These are phyloP conservation scores for Suhomyces bokatorum DNA, from an alignment of 1,139 yeast species.

Conservation along the genomic window DNA sequence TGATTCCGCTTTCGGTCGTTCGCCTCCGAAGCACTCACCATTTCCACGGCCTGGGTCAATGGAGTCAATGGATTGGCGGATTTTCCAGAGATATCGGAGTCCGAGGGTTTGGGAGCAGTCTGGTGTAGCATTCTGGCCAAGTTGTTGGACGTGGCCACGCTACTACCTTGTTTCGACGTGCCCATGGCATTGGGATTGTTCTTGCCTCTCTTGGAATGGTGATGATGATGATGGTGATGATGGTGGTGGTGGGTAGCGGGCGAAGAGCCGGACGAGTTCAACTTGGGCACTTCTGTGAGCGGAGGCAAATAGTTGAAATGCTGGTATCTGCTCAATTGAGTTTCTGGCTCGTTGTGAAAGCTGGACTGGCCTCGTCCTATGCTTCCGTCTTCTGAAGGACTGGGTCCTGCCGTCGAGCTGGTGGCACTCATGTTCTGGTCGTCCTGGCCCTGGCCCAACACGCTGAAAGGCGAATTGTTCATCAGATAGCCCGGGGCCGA, in stretches of 20 bases:
- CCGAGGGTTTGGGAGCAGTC: not conserved
- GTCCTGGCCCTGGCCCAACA: constrained; percentile 3
- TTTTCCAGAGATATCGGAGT: constrained; percentile 1
- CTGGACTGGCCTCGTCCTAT: constrained; percentile 4
- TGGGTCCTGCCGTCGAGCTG: constrained; percentile 9
- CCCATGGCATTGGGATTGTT: constrained; percentile 2
- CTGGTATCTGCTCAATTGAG: constrained; percentile 57
- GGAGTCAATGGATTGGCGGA: constrained; percentile 36
- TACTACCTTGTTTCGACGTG: not conserved
- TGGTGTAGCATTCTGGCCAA: constrained; percentile 4
- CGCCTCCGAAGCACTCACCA: constrained; percentile 41
- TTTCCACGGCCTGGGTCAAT: constrained; percentile 45
- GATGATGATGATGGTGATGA: constrained; percentile 34
- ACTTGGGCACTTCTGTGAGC: constrained; percentile 66
- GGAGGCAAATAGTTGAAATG: constrained; percentile 77
- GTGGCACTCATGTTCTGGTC: constrained; percentile 6
- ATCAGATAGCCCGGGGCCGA: constrained; percentile 9
- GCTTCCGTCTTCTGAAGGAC: constrained; percentile 8
- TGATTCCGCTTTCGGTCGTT: constrained; percentile 11
- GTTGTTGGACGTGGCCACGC: not conserved
- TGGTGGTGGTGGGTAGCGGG: constrained; percentile 28
- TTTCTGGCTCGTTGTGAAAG: constrained; percentile 50
- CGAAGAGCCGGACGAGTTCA: constrained; percentile 54
- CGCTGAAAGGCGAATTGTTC: constrained; percentile 4
- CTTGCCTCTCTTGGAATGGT: constrained; percentile 12